These are phyloP conservation scores for Diutina pseudorugosa DNA, from an alignment of 1,139 yeast species.

Conservation along the genomic window DNA sequence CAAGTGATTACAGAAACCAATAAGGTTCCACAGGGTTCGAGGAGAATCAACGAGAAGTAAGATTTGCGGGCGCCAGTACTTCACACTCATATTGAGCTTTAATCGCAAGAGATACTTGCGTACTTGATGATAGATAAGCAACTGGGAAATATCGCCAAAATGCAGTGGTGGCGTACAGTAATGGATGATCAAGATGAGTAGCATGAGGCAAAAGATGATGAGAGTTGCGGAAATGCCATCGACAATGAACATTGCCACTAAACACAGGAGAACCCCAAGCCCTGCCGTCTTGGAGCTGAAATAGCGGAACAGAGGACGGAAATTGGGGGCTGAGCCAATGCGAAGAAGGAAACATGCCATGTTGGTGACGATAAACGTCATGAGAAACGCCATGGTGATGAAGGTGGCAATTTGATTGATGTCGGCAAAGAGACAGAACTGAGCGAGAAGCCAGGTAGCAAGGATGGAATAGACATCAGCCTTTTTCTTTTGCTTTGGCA, in stretches of 20 bases:
- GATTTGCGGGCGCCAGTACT: slow-evolving; percentile 96
- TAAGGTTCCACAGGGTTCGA: slow-evolving; percentile 78
- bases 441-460: slow-evolving; percentile 74
- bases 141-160: slow-evolving; percentile 96
- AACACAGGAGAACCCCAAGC: slow-evolving; percentile 55
- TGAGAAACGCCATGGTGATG: slow-evolving; percentile 91
- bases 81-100: slow-evolving; percentile 78
- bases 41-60: slow-evolving; percentile 83
- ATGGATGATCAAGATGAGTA: slow-evolving; percentile 68
- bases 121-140: slow-evolving; percentile 89
- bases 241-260: slow-evolving; percentile 84
- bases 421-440: slow-evolving; percentile 73
- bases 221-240: slow-evolving; percentile 82
- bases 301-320: slow-evolving; percentile 85
- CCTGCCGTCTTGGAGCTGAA: slow-evolving; percentile 77
- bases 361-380: slow-evolving; percentile 91
- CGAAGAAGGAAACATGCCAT: slow-evolving; percentile 82
- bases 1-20: slow-evolving; percentile 86
- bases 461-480: slow-evolving; percentile 40
- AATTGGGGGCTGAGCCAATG: slow-evolving; percentile 90
- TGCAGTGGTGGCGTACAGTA: slow-evolving; percentile 88
- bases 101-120: slow-evolving; percentile 75
- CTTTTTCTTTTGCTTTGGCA: slow-evolving; percentile 36
- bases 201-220: slow-evolving; percentile 52
- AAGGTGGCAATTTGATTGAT: slow-evolving; percentile 89